Conservation (phyloP, 495 filamentous ascomycete genomes). For the Tuber borchii region DNA sequence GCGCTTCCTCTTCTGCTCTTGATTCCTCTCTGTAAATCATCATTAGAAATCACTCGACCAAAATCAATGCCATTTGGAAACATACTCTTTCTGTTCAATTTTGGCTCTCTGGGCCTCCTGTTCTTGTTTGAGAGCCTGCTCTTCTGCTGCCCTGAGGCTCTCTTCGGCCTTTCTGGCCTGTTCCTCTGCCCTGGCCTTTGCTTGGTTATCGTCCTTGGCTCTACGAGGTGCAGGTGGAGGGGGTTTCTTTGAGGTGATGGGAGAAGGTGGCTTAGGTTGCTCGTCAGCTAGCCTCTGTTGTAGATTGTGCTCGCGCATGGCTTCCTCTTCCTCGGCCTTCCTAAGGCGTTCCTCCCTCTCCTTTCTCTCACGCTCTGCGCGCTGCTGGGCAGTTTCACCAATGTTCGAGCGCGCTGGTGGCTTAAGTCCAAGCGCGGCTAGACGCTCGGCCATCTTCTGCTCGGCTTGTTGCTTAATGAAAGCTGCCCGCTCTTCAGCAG, state of each 20-base stretch:
- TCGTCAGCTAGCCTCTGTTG: slow-evolving; percentile 82
- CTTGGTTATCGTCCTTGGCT: slow-evolving; percentile 56
- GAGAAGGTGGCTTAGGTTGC: slow-evolving; percentile 57
- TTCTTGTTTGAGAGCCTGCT: slow-evolving; percentile 51
- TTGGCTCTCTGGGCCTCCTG: slow-evolving; percentile 71
- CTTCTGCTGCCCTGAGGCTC: slow-evolving; percentile 51
- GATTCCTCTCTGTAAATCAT: slow-evolving; percentile 61
- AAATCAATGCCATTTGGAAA: slow-evolving; percentile 34
- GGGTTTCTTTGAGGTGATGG: slow-evolving; percentile 60
- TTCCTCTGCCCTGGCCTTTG: slow-evolving; percentile 50
- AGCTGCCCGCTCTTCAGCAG: slow-evolving; percentile 85
- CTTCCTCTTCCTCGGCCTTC: slow-evolving; percentile 92
- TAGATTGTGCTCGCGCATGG: slow-evolving; percentile 77
- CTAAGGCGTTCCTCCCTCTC: slow-evolving; percentile 78
- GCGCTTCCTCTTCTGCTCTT: slow-evolving; percentile 65
- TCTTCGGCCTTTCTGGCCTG: slow-evolving; percentile 51
- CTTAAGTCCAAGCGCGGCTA: slow-evolving; percentile 88
- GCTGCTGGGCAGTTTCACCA: slow-evolving; percentile 72
- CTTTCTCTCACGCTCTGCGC: slow-evolving; percentile 77
- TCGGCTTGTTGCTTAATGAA: slow-evolving; percentile 97
- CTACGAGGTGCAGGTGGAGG: slow-evolving; percentile 82
- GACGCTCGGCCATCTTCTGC: slow-evolving; percentile 92
- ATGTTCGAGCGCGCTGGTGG: slow-evolving; percentile 58
- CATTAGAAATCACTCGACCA: slow-evolving; percentile 38
- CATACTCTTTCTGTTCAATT: slow-evolving; percentile 77